Base-by-base conservation (phyloP, 1,139 yeast species). In the Candida dubliniensis region DNA sequence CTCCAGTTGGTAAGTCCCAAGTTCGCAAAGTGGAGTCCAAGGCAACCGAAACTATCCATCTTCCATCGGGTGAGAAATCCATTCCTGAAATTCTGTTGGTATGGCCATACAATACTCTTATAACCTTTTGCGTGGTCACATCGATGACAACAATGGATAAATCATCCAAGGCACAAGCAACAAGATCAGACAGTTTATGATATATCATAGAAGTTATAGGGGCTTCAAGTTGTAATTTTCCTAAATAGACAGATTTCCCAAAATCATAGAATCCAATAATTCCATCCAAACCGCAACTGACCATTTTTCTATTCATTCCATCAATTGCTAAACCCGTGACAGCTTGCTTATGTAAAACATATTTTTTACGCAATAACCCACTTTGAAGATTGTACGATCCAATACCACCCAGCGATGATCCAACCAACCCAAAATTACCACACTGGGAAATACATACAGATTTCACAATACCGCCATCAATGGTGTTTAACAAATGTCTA, bases 1-100 rank as follows among this genome's bases (percentile, higher is more conserved):
- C 90, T 41, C 99, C 99, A 2, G 97, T 87, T 30, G 99, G 98
- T 48, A 95, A 76, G 63, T 95, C 99, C 99, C 99, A 95, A 0
- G 97, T 90, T 58, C 99, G 78, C 43, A 95, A 75, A 0, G 99
- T 91, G 1, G 89, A 76, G 62, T 95, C 99, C 48, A 91, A 72
- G 1, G 90, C 79, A 0, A 89, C 82, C 23, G 95, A 83, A 10
- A 95, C 84, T 36, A 95, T 71, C 98, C 98, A 95, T 63, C 98
- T 81, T 33, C 97, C 98, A 63, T 91, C 95, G 3, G 96, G 96
- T 7, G 96, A 84, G 58, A 93, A 93, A 60, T 89, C 98, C 64
- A 93, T 67, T 1, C 89, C 79, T 0, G 98, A 90, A 51, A 95
- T 84, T 59, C 97, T 76, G 64, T 91, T 91, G 14, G 85, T 75